Evolutionary conservation across 768 basidiomycete species (phyloP).

Genomic region (Podaxis sp.): DNA sequence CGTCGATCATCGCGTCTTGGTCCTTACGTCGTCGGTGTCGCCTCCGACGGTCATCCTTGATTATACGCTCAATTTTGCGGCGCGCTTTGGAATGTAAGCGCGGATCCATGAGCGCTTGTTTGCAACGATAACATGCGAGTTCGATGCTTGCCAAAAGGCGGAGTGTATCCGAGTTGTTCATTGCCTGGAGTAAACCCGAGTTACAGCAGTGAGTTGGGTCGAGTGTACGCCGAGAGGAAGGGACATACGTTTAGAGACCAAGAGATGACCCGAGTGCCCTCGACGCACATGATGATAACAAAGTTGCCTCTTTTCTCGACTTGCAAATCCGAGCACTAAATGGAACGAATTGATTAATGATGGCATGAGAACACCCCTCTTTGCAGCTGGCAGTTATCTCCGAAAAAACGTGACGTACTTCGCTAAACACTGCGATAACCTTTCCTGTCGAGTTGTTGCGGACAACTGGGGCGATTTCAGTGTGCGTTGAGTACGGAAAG

Average conservation of each 20-base stretch:
- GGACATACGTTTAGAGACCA: constrained; percentile 77
- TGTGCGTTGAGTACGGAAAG: background rate
- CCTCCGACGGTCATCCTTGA: constrained; percentile 79
- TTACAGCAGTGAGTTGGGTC: constrained; percentile 3
- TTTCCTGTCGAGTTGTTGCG: constrained; percentile 63
- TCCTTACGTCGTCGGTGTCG: constrained; percentile 81
- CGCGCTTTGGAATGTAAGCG: constrained; percentile 58
- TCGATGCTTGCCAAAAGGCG: constrained; percentile 81
- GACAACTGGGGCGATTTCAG: constrained; percentile 40
- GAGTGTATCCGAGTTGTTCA: constrained; percentile 80
- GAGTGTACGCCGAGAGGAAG: background rate
- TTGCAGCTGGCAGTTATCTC: background rate
- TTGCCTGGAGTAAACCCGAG: constrained; percentile 42
- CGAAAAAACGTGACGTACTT: constrained; percentile 38
- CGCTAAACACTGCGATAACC: constrained; percentile 63
- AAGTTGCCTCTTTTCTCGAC: constrained; percentile 88
- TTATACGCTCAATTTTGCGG: constrained; percentile 72
- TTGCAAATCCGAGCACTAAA: constrained; percentile 64
- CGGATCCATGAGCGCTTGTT: constrained; percentile 65
- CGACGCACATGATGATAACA: constrained; percentile 77
- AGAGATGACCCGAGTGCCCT: constrained; percentile 68
- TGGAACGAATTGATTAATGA: background rate
- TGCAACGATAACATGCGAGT: constrained; percentile 77
- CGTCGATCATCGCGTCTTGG: constrained; percentile 77
- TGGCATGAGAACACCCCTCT: background rate